Evolutionary conservation across 1,284 basidiomycete species (phyloP).

Genomic region (Irpex lacteus): DNA sequence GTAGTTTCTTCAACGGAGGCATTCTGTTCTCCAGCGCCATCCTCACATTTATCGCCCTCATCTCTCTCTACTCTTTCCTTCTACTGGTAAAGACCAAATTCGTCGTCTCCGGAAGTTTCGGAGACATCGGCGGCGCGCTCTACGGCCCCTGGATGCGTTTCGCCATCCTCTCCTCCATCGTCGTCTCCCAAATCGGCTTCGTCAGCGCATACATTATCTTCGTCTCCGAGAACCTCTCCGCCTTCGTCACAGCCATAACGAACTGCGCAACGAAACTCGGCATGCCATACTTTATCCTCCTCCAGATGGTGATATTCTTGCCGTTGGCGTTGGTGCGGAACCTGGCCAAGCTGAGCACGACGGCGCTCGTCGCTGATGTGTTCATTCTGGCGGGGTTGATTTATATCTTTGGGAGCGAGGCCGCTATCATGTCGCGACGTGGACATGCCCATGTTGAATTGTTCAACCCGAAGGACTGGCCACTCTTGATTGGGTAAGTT

Average conservation of each 20-base stretch:
- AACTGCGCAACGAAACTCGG: constrained; percentile 73
- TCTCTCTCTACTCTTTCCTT: constrained; percentile 94
- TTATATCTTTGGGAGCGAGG: constrained; percentile 85
- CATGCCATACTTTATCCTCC: constrained; percentile 78
- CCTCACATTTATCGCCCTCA: constrained; percentile 79
- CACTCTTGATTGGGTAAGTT: constrained; percentile 86
- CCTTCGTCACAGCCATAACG: constrained; percentile 85
- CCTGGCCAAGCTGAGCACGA: constrained; percentile 89
- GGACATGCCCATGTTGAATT: constrained; percentile 83
- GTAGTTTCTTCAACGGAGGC: constrained; percentile 92
- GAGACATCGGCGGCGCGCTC: constrained; percentile 92
- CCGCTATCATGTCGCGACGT: constrained; percentile 56
- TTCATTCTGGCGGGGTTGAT: constrained; percentile 92
- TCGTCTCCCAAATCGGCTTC: constrained; percentile 89
- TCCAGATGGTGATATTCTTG: constrained; percentile 85
- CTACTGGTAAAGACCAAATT: constrained; percentile 89
- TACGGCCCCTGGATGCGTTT: constrained; percentile 95
- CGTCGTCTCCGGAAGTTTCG: constrained; percentile 89
- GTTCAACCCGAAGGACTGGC: constrained; percentile 90
- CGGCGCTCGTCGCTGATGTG: constrained; percentile 90
- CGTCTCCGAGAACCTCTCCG: constrained; percentile 89
- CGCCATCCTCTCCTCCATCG: constrained; percentile 85
- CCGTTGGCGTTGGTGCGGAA: constrained; percentile 86
- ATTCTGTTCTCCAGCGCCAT: constrained; percentile 86
- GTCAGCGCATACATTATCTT: constrained; percentile 94